phyloP scores from a whole-genome alignment of 73 alveolate species.

The Urostyla sp. region DNA sequence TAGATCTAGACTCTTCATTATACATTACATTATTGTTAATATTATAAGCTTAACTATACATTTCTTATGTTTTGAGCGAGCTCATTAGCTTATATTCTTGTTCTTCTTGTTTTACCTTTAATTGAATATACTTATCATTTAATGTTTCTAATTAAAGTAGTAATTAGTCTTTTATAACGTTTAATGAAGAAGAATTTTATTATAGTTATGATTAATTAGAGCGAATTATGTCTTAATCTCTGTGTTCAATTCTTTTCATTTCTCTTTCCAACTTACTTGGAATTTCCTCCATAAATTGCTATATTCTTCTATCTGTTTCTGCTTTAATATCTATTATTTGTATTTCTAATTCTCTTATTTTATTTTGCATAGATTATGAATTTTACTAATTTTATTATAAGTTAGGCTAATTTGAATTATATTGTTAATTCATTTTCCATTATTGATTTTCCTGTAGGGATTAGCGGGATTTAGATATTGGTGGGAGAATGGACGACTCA shows the following conservation, averaged over 20 bases:
- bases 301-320: slow-evolving; percentile 62
- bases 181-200: not conserved
- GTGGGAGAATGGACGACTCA: too few species aligned
- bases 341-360: slow-evolving; percentile 67
- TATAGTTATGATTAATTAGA: not conserved
- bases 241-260: slow-evolving; percentile 61
- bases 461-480: too few species aligned
- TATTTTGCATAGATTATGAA: slow-evolving; percentile 14
- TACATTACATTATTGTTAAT: not conserved
- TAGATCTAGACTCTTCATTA: not conserved
- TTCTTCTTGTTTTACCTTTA: slow-evolving; percentile 38
- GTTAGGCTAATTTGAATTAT: too few species aligned
- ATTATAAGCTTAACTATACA: not conserved
- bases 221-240: slow-evolving; percentile 47
- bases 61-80: slow-evolving; percentile 7
- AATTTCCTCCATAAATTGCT: slow-evolving; percentile 68
- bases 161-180: slow-evolving; percentile 7
- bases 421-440: too few species aligned
- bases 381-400: too few species aligned
- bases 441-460: too few species aligned
- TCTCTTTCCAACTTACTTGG: slow-evolving; percentile 73
- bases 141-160: slow-evolving; percentile 5
- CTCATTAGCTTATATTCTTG: slow-evolving; percentile 20
- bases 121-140: not conserved
- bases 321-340: slow-evolving; percentile 64